Conservation (phyloP, 1,139 yeast species). For the Protomyces lactucae-debilis region DNA sequence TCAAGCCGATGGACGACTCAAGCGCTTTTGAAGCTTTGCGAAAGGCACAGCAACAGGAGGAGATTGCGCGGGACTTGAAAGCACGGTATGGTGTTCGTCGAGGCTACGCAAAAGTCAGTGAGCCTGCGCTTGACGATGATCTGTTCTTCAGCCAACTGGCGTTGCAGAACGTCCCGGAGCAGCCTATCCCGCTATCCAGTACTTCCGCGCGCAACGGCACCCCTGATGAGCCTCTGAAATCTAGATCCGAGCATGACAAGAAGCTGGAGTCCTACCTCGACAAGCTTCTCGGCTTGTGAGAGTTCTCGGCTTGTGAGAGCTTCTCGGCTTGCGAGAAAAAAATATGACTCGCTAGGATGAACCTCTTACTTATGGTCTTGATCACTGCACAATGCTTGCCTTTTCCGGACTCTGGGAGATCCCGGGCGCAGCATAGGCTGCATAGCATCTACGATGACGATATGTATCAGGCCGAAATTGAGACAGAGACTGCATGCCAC, state of each 20-base stretch:
- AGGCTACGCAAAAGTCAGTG: background rate
- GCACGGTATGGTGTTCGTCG: conserved; percentile 5
- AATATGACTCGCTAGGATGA: background rate
- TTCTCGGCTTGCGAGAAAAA: no score
- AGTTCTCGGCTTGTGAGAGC: background rate
- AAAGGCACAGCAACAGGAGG: conserved; percentile 16
- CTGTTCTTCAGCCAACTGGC: background rate
- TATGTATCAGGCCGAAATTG: no score
- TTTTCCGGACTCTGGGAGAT: no score
- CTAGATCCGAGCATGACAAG: background rate
- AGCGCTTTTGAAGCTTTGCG: conserved; percentile 6
- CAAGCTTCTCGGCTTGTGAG: background rate
- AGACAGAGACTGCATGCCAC: no score
- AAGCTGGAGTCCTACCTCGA: background rate
- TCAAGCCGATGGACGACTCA: conserved; percentile 13
- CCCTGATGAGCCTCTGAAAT: no score
- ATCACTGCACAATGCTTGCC: no score
- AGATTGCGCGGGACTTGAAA: conserved; percentile 15
- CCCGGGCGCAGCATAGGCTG: no score
- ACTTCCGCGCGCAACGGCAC: no score
- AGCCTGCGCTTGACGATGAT: background rate
- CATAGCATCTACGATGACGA: no score
- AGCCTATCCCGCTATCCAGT: no score
- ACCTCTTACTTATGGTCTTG: no score
- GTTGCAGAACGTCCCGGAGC: background rate